These are phyloP conservation scores for Hypoxylon lenormandii DNA, from an alignment of 495 filamentous ascomycete species.

Conservation along the genomic window DNA sequence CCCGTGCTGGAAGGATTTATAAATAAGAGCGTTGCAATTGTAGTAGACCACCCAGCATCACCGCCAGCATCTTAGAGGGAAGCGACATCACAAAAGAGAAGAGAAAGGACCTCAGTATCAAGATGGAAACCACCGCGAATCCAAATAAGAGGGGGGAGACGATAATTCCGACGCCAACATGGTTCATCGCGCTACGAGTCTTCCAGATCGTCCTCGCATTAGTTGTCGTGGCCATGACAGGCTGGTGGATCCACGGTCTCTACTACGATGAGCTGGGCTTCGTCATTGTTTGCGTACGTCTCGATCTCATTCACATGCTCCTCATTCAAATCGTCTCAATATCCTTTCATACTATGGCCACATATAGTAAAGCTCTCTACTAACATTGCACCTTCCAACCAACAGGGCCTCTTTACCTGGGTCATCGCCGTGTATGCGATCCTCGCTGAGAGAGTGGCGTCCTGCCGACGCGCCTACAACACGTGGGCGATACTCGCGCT, in stretches of 20 bases:
- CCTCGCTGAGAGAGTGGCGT: conserved; percentile 55
- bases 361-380: background rate
- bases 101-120: background rate
- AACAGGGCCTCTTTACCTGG: conserved; percentile 61
- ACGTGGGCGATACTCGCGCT: conserved; percentile 62
- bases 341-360: background rate
- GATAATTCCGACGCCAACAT: conserved; percentile 54
- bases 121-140: conserved; percentile 34
- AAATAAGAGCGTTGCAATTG: background rate
- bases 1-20: background rate
- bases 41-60: background rate
- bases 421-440: conserved; percentile 57
- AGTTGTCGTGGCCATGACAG: conserved; percentile 55
- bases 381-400: conserved; percentile 13
- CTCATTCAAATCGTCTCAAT: background rate
- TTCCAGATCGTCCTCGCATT: conserved; percentile 57
- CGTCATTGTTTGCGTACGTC: conserved; percentile 59
- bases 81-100: background rate
- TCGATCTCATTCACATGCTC: background rate
- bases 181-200: conserved; percentile 56
- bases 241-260: conserved; percentile 57
- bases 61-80: background rate
- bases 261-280: conserved; percentile 55
- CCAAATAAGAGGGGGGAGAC: conserved; percentile 42
- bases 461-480: conserved; percentile 56